Evolutionary conservation across 306 rosid species (phyloP), one percentile per base, ranked within the genome.

Genomic region (Mucuna pruriens): DNA sequence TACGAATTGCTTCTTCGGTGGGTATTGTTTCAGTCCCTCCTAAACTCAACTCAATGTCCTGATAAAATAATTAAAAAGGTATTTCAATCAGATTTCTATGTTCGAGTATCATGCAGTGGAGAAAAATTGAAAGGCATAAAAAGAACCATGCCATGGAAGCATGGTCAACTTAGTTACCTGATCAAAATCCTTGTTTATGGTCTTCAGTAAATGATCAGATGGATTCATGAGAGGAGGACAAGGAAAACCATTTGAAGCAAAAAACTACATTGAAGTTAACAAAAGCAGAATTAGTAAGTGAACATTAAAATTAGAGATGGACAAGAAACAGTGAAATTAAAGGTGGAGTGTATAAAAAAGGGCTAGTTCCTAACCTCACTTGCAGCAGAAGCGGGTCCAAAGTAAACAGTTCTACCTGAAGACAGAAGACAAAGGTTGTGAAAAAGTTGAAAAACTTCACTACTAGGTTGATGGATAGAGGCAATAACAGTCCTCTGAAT

Each of bases 151-250:
- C 0, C 33, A 38, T 17, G 6, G 19, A 9, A 70, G 13, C n/a
- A 6, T 17, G 15, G 12, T 36, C 2, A 7, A 12, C 36, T 36
- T 9, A 6, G 22, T 12, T 82, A 90, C 97, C 80, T 57, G 80
- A 69, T 90, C 92, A n/a, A 92, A 92, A 73, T 92, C 95, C 87
- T 87, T 92, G 87, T 92, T 92, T 77, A 90, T 88, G 34, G 93
- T 92, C 76, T 89, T 89, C 39, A 92, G 83, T 60, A 84, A 88
- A 82, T 92, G 97, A 83, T 92, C 97, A 10, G 95, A 86, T 9
- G 95, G 94, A 54, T 90, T 92, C 65, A 86, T 89, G 62, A 88
- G 86, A 15, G 87, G n/a, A 23, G 92, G 92, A 62, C 97, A 90
- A 7, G 92, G 92, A 60, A 90, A 92, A 45, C 92, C 94, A 82